Conservation (phyloP, 768 basidiomycete species). For the Scleroderma citrinum region DNA sequence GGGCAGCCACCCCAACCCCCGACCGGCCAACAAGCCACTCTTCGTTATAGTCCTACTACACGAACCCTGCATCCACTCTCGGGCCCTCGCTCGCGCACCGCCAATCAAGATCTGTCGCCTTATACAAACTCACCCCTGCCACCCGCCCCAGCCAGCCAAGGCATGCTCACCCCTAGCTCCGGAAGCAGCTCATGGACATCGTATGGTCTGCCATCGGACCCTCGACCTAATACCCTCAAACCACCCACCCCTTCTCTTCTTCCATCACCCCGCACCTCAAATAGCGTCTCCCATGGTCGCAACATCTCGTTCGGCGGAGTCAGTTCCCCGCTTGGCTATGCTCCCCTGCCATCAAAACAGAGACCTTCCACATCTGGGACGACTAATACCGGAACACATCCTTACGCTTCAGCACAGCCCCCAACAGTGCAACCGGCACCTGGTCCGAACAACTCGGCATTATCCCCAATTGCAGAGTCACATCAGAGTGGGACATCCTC, state of each 20-base stretch:
- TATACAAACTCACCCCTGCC: conserved; percentile 41
- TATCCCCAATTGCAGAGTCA: conserved; percentile 72
- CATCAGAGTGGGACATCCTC: conserved; percentile 31
- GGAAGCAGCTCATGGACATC: conserved; percentile 34
- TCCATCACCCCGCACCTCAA: conserved; percentile 33
- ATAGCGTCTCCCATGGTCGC: conserved; percentile 43
- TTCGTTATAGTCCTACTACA: conserved; percentile 21
- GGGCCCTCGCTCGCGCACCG: conserved; percentile 40
- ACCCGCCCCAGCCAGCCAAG: conserved; percentile 32
- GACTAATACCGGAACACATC: conserved; percentile 36
- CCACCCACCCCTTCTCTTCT: conserved; percentile 30
- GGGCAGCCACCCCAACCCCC: conserved; percentile 55
- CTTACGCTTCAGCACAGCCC: conserved; percentile 54
- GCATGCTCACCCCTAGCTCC: conserved; percentile 36
- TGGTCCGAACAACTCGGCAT: conserved; percentile 31
- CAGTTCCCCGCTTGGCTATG: conserved; percentile 33
- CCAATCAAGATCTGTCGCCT: conserved; percentile 51
- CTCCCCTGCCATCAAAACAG: conserved; percentile 35
- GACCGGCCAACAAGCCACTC: conserved; percentile 30
- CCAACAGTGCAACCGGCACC: conserved; percentile 32
- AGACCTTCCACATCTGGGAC: conserved; percentile 39
- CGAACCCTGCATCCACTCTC: conserved; percentile 32
- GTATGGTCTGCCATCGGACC: conserved; percentile 57
- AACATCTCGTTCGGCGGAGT: conserved; percentile 45
- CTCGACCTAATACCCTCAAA: conserved; percentile 41